Evolutionary conservation across 2,329 filamentous ascomycete genomes (phyloP).

Genomic region (Alternaria triticina): DNA sequence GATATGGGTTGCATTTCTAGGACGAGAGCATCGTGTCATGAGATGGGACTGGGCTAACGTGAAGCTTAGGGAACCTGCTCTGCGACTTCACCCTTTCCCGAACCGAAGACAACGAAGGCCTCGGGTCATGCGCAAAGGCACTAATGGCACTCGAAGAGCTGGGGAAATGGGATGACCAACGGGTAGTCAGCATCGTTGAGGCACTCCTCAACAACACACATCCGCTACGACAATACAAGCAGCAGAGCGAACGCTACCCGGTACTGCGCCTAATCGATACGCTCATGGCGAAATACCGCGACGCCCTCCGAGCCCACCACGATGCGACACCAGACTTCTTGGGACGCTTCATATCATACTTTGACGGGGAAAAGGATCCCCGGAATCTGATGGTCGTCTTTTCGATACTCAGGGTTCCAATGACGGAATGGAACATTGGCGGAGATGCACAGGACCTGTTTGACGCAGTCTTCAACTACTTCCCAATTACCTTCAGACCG

Average conservation of each 20-base stretch:
- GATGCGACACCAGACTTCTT: conserved; percentile 61
- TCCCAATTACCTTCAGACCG: conserved; percentile 73
- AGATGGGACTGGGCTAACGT: not conserved
- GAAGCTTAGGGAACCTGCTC: conserved; percentile 59
- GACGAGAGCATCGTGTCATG: not conserved
- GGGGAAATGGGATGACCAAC: conserved; percentile 65
- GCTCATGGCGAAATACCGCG: conserved; percentile 64
- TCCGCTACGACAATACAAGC: conserved; percentile 66
- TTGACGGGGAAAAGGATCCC: conserved; percentile 72
- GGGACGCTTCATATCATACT: conserved; percentile 67
- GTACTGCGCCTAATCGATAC: conserved; percentile 67
- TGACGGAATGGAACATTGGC: conserved; percentile 71
- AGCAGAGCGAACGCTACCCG: conserved; percentile 66
- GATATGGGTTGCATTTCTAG: not conserved
- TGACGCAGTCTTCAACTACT: conserved; percentile 74
- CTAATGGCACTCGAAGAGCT: conserved; percentile 65
- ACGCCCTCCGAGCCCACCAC: conserved; percentile 56
- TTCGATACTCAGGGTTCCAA: conserved; percentile 69
- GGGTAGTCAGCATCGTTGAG: conserved; percentile 60
- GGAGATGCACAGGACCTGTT: conserved; percentile 65
- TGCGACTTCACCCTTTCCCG: conserved; percentile 70
- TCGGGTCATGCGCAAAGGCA: conserved; percentile 65
- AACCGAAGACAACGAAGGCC: conserved; percentile 60
- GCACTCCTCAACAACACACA: conserved; percentile 61
- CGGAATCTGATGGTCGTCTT: conserved; percentile 74